phyloP scores from a whole-genome alignment of 2,329 filamentous ascomycete species.

The Samsoniella hepiali region DNA sequence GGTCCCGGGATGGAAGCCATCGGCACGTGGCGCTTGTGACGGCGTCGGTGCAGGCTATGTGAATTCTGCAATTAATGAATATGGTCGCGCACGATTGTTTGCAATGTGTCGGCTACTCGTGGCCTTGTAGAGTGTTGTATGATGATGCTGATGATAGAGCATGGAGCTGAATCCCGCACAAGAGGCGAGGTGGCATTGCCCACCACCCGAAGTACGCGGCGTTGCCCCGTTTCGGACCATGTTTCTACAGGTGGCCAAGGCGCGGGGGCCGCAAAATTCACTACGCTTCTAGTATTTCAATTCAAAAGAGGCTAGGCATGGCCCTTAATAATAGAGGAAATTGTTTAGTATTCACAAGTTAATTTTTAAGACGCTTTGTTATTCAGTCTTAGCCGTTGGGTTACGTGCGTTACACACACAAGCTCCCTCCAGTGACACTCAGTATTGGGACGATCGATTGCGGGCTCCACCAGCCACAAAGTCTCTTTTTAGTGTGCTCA shows the following conservation, averaged over 20 bases:
- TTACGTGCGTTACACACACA: neutral
- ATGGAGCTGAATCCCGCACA: neutral
- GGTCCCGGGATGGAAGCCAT: conserved; percentile 21
- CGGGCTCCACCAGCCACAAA: conserved; percentile 9
- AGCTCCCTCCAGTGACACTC: neutral
- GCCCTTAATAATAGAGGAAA: too few species aligned
- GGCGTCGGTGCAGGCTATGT: neutral
- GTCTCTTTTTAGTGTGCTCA: conserved; percentile 17
- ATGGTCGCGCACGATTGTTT: neutral
- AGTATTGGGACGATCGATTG: conserved; percentile 4
- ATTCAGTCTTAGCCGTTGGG: neutral
- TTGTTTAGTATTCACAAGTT: too few species aligned
- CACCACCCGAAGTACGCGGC: neutral
- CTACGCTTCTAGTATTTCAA: neutral
- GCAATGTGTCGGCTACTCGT: neutral
- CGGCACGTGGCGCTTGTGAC: conserved; percentile 10
- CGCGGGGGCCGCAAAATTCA: neutral
- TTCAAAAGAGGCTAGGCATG: neutral
- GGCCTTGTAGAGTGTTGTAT: neutral
- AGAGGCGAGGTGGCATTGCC: conserved; percentile 19
- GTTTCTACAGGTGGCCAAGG: conserved; percentile 1
- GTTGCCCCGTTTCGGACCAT: conserved; percentile 11
- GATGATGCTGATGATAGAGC: conserved; percentile 13
- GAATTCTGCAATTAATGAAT: neutral
- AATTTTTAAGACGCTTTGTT: neutral